Evolutionary conservation across 495 filamentous ascomycete species (phyloP), one percentile per base, ranked within the genome.

Genomic region (Trichoderma erinaceum): DNA sequence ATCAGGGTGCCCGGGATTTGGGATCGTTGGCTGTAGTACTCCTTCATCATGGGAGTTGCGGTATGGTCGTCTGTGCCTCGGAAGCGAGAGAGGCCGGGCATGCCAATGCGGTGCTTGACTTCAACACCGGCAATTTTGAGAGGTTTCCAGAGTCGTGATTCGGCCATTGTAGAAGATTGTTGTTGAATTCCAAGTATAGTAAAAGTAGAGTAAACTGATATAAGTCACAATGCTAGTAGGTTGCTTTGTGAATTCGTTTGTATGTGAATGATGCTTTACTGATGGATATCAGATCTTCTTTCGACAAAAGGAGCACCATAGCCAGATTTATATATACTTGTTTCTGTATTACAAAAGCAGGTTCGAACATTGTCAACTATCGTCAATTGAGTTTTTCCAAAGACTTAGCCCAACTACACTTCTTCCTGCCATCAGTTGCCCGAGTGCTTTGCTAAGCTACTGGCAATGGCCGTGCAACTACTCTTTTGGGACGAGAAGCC

Each of bases 11-110:
- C 87, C 0, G 84, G 81, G 10, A 79, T 74, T 46, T 80, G 82
- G 66, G 82, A 85, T 64, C 88, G 83, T 69, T 90, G 88, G 15
- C 69, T 68, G 78, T 90, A 90, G 81, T 90, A 89, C 29, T 63
- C 21, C 10, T 41, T 23, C 64, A 65, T 44, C 18, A 65, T 23
- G 16, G 32, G 35, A 12, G 44, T 38, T 15, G 64, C 38, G 11
- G 15, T 15, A 43, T 65, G 64, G 21, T 41, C 32, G n/a, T 65
- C 64, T 13, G 41, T 43, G n/a, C 38, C 18, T n/a, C 64, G 64
- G 64, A 43, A 65, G 64, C 64, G 64, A n/a, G 64, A 43, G 21
- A 65, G n/a, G 1, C 38, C 38, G 3, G 64, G 35, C 18, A 65
- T 23, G 35, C 41, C 64, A 18, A 65, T 23, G n/a, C 64, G 64